Evolutionary conservation across 495 filamentous ascomycete species (phyloP), one percentile per base, ranked within the genome.

Genomic region (Daldinia concentrica): DNA sequence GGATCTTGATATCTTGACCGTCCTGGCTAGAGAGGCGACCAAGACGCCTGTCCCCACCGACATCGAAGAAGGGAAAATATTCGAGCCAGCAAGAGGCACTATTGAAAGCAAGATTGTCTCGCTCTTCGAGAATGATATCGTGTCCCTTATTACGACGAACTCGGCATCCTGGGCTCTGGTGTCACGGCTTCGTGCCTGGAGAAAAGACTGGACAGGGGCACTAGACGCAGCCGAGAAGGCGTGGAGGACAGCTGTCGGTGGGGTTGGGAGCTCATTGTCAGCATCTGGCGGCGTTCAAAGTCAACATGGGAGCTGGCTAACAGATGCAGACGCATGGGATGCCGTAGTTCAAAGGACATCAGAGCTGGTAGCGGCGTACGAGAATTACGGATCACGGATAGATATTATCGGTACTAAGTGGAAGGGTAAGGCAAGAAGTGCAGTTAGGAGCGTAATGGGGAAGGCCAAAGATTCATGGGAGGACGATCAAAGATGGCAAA

Each of bases 371-470:
- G 87, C 88, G 60, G 81, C 88, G 57, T 88, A 91, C 78, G 88
- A 91, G 80, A 89, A 85, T 70, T 84, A 90, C 61, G 91, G 91
- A 0, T 79, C 68, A 55, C 76, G 69, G 54, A 79, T 77, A 72
- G 82, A 81, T 9, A 83, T 70, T 79, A 79, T 93, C 30, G 89
- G 87, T 54, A 56, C 29, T 3, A 85, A 82, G 76, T 98, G 95
- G 95, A 91, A 88, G 76, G 92, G 92, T 58, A 98, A 98, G 86
- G 91, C 92, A 1, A 84, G 93, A 76, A 93, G 88, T 77, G 93
- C 93, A 6, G 85, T 97, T 3, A 83, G 93, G 43, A 91, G 91
- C 24, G 87, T 98, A 6, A 81, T 94, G 81, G 91, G 93, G 0
- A 92, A 90, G 76, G 95, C 89, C 14, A 97, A 89, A 81, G 90